phyloP scores from a whole-genome alignment of 495 filamentous ascomycete genomes.

The Hyaloscypha bicolor region DNA sequence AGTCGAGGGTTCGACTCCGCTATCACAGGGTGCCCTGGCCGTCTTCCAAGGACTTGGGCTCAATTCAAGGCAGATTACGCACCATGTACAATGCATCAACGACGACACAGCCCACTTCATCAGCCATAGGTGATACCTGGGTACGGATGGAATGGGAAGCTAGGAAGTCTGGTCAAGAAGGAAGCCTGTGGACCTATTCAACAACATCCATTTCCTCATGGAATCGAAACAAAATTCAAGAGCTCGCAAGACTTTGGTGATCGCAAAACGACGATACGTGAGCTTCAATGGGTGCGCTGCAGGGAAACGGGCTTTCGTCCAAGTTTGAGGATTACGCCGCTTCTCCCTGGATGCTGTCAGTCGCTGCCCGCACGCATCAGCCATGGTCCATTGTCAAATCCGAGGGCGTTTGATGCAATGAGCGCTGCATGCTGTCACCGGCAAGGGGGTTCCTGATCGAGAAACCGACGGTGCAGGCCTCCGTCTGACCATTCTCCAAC shows the following conservation, averaged over 20 bases:
- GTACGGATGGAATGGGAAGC: slow-evolving; percentile 24
- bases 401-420: slow-evolving; percentile 26
- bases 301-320: not conserved
- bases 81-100: not conserved
- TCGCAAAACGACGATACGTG: too few species aligned
- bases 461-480: slow-evolving; percentile 18
- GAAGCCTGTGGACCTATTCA: slow-evolving; percentile 27
- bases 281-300: too few species aligned
- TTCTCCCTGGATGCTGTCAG: slow-evolving; percentile 22
- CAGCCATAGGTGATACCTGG: slow-evolving; percentile 6
- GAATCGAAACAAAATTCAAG: too few species aligned
- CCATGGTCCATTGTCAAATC: slow-evolving; percentile 17
- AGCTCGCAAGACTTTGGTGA: too few species aligned
- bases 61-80: slow-evolving; percentile 26
- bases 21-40: slow-evolving; percentile 22
- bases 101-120: too few species aligned
- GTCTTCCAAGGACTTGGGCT: slow-evolving; percentile 25
- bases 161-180: too few species aligned
- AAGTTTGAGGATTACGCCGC: slow-evolving; percentile 17
- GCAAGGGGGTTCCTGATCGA: slow-evolving; percentile 25
- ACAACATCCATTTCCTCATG: slow-evolving; percentile 14
- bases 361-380: slow-evolving; percentile 21
- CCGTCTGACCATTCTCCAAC: not conserved
- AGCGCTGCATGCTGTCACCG: slow-evolving; percentile 23
- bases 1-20: too few species aligned